Base-by-base conservation (phyloP, 192 early-diverging fungal genomes). In the Spizellomyces punctatus region DNA sequence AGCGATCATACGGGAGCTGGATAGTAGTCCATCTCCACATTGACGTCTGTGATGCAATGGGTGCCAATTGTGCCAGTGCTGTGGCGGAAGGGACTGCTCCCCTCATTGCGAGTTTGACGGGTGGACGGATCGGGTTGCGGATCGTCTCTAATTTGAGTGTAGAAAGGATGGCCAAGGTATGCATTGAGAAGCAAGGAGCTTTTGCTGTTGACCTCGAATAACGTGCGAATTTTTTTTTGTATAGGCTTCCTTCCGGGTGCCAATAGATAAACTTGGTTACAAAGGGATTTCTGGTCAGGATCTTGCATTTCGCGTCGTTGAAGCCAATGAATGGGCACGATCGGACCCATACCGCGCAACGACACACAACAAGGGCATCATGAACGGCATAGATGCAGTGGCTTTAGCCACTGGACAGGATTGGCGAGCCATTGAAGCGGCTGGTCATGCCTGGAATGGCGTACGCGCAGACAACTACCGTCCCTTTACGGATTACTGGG, bases 321-420 rank as follows among this genome's bases (percentile, higher is more conserved):
- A 92, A 56, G 90, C 90, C 19, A 83, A 80, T 63, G 85, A 91
- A 52, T 91, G 86, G 87, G 91, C 91, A 5, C 76, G 80, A 22
- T 76, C 88, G 17, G 91, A 92, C 58, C 87, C 86, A 41, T 92
- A 82, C 67, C 82, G 91, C 14, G 90, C 91, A 8, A 83, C 88
- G 1, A 92, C 91, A 0, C 89, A 92, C 67, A 92, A 92, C 81
- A 92, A 92, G 73, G 91, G 91, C 6, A 90, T 92, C 56, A 91
- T 92, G 90, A 92, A 92, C 74, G 91, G 91, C 5, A 87, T 92
- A 61, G 91, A 92, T 71, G 89, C 91, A 42, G 89, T 92, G 16
- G 89, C 89, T 2, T 63, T 92, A 47, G 91, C 91, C 6, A 87
- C 89, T 5, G 91, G 91, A 0, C 91, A 92, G 67, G 91, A 92